These are phyloP conservation scores for Cercospora citrullina DNA, from an alignment of 2,329 filamentous ascomycete genomes.

Conservation along the genomic window DNA sequence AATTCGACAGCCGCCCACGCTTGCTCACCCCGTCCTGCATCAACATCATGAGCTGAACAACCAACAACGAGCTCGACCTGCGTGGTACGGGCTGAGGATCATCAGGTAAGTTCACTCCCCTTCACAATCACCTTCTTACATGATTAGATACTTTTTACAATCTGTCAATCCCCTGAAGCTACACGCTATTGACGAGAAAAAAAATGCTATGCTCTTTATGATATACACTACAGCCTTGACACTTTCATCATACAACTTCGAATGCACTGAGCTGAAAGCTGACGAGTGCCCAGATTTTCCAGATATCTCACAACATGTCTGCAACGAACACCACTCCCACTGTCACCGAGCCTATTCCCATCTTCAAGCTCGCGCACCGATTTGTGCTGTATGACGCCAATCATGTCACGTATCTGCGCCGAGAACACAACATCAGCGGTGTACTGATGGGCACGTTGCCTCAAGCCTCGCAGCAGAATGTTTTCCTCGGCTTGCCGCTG, in stretches of 20 bases:
- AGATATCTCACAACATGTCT: constrained; percentile 6
- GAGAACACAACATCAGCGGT: constrained; percentile 79
- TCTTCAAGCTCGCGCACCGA: constrained; percentile 75
- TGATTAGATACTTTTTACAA: constrained; percentile 64
- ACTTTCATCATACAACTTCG: not conserved
- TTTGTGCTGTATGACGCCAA: constrained; percentile 90
- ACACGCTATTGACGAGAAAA: constrained; percentile 55
- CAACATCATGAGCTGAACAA: constrained; percentile 25
- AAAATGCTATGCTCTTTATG: constrained; percentile 50
- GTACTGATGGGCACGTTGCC: constrained; percentile 85
- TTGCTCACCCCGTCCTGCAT: constrained; percentile 7
- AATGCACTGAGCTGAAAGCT: not conserved
- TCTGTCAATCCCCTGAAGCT: constrained; percentile 83
- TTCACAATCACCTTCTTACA: constrained; percentile 22
- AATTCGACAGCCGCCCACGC: not conserved
- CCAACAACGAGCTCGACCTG: constrained; percentile 12
- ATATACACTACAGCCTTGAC: constrained; percentile 16
- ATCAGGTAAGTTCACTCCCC: constrained; percentile 6
- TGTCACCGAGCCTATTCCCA: constrained; percentile 64
- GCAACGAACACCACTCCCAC: constrained; percentile 37
- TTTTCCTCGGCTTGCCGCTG: constrained; percentile 84
- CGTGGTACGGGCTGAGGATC: not conserved
- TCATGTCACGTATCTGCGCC: constrained; percentile 73
- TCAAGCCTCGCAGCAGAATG: constrained; percentile 90
- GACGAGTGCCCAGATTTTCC: not conserved